Conservation (phyloP, 805 yeast species). For the Metschnikowia reukaufii region DNA sequence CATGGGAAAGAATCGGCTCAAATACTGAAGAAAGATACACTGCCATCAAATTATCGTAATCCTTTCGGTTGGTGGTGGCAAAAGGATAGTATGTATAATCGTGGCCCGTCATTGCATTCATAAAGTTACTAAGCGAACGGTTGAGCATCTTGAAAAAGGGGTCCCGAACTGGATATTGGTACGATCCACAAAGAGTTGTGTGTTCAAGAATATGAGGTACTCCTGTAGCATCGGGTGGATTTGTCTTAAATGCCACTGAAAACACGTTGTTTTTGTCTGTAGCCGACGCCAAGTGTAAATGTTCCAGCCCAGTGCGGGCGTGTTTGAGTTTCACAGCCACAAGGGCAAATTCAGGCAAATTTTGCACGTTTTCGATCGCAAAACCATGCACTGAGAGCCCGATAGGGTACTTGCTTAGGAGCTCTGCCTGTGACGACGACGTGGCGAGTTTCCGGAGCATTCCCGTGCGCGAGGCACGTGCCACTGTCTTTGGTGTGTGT, state of each 20-base stretch:
- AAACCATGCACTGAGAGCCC: constrained; percentile 69
- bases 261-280: constrained; percentile 86
- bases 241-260: constrained; percentile 85
- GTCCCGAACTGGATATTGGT: constrained; percentile 89
- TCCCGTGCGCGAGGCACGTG: neutral
- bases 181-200: constrained; percentile 92
- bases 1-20: constrained; percentile 71
- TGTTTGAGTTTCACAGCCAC: constrained; percentile 77
- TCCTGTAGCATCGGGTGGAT: constrained; percentile 93
- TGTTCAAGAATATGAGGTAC: constrained; percentile 96
- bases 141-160: constrained; percentile 98
- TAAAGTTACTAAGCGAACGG: constrained; percentile 89
- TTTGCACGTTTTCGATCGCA: constrained; percentile 57
- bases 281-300: constrained; percentile 78
- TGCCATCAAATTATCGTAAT: constrained; percentile 77
- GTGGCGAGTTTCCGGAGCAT: constrained; percentile 8
- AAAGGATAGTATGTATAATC: constrained; percentile 96
- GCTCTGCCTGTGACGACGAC: constrained; percentile 10
- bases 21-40: constrained; percentile 88
- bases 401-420: constrained; percentile 51
- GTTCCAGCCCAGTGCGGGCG: constrained; percentile 67
- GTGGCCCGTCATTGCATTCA: constrained; percentile 99
- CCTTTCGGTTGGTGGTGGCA: constrained; percentile 85
- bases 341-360: constrained; percentile 79
- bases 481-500: neutral